These are phyloP conservation scores for Lichtheimia hyalospora DNA, from an alignment of 371 early-diverging fungal genomes.

Conservation along the genomic window DNA sequence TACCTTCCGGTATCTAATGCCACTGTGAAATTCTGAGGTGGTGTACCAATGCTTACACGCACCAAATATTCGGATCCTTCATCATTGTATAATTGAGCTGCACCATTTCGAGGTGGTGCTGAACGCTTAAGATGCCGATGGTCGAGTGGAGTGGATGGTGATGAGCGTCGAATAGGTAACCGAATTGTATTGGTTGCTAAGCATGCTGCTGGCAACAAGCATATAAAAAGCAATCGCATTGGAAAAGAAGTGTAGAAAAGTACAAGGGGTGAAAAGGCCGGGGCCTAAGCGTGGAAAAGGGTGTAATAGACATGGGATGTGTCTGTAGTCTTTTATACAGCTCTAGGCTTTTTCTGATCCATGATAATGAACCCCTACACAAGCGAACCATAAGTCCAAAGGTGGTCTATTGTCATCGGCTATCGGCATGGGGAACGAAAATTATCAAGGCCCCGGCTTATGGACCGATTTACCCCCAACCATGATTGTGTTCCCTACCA, in stretches of 20 bases:
- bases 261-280: neutral
- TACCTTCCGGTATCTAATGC: constrained; percentile 44
- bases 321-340: too few species aligned
- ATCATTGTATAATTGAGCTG: constrained; percentile 23
- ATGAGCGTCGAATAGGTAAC: neutral
- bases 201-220: neutral
- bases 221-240: neutral
- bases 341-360: too few species aligned
- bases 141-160: neutral
- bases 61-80: constrained; percentile 26
- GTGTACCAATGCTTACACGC: constrained; percentile 26
- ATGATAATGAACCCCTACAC: too few species aligned
- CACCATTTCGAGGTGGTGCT: neutral
- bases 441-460: too few species aligned
- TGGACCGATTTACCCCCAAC: too few species aligned
- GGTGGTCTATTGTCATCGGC: too few species aligned
- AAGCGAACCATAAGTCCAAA: too few species aligned
- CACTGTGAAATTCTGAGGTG: constrained; percentile 32
- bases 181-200: constrained; percentile 2
- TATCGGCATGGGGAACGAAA: too few species aligned
- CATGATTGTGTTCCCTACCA: too few species aligned
- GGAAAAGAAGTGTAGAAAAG: neutral
- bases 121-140: neutral
- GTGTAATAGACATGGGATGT: too few species aligned
- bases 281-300: neutral